phyloP scores from a whole-genome alignment of 2,329 filamentous ascomycete genomes.

The Hypomyces perniciosus region DNA sequence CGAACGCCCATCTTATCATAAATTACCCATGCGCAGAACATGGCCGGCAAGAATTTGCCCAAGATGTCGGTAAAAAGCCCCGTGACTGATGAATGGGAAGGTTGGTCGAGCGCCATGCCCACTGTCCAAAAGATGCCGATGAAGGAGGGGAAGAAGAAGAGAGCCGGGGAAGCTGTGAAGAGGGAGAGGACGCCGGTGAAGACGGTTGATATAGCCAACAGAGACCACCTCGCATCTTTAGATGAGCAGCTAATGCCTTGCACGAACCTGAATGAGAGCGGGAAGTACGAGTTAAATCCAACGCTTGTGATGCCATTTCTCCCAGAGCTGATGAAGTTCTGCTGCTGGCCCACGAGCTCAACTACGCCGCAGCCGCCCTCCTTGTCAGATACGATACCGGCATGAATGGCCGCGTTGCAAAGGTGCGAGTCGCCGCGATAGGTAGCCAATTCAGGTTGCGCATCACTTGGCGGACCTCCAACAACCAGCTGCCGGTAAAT shows the following conservation, averaged over 20 bases:
- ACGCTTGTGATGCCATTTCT: constrained; percentile 72
- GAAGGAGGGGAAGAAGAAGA: constrained; percentile 84
- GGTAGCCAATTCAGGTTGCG: constrained; percentile 40
- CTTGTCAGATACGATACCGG: constrained; percentile 65
- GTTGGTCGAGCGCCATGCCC: constrained; percentile 82
- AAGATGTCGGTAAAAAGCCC: constrained; percentile 70
- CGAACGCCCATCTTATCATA: constrained; percentile 76
- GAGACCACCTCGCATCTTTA: constrained; percentile 74
- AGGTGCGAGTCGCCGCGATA: constrained; percentile 90
- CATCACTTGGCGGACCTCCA: constrained; percentile 52
- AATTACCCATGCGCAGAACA: constrained; percentile 81
- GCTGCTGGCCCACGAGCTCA: constrained; percentile 61
- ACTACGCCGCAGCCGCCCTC: constrained; percentile 79
- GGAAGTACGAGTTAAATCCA: constrained; percentile 82
- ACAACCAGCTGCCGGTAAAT: constrained; percentile 61
- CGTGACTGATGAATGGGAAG: constrained; percentile 59
- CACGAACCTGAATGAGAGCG: constrained; percentile 76
- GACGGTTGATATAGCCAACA: constrained; percentile 73
- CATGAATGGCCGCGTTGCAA: constrained; percentile 77
- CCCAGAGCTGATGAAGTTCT: constrained; percentile 56
- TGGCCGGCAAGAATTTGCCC: constrained; percentile 78
- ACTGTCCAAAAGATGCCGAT: constrained; percentile 83
- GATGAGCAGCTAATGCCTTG: constrained; percentile 60
- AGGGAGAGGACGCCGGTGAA: constrained; percentile 75
- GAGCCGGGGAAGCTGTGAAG: constrained; percentile 68